Evolutionary conservation across 257 asterid genomes (phyloP).

Genomic region (Henckelia pumila): DNA sequence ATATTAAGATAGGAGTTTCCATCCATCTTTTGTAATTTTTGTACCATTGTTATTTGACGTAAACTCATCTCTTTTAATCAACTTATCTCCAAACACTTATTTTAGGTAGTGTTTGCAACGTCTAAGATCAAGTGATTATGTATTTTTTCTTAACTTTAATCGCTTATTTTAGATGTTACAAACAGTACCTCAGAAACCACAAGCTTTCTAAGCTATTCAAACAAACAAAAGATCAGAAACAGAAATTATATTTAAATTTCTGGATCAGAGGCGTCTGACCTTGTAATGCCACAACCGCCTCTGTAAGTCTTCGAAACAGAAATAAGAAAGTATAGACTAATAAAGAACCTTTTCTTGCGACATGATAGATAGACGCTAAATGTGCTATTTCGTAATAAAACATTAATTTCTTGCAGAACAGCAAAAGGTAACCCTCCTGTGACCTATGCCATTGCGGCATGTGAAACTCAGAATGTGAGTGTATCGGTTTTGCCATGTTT

Average conservation of each 20-base stretch:
- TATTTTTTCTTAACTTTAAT: too few species aligned
- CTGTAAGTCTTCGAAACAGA: neutral
- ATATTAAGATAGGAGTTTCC: too few species aligned
- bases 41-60: neutral
- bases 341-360: neutral
- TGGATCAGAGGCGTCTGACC: neutral
- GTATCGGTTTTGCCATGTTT: constrained; percentile 92
- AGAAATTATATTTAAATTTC: neutral
- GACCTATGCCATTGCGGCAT: constrained; percentile 91
- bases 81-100: neutral
- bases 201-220: neutral
- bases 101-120: too few species aligned
- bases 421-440: constrained; percentile 90
- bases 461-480: constrained; percentile 93
- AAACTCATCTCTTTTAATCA: neutral
- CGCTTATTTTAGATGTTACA: too few species aligned
- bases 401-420: constrained; percentile 57
- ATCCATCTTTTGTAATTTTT: neutral
- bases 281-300: neutral
- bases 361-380: neutral
- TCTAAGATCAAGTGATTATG: too few species aligned
- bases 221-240: neutral
- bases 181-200: neutral
- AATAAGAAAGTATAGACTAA: neutral
- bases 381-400: neutral